These are phyloP conservation scores for Neofusicoccum kwambonambiense DNA, from an alignment of 2,329 filamentous ascomycete genomes.

Conservation along the genomic window DNA sequence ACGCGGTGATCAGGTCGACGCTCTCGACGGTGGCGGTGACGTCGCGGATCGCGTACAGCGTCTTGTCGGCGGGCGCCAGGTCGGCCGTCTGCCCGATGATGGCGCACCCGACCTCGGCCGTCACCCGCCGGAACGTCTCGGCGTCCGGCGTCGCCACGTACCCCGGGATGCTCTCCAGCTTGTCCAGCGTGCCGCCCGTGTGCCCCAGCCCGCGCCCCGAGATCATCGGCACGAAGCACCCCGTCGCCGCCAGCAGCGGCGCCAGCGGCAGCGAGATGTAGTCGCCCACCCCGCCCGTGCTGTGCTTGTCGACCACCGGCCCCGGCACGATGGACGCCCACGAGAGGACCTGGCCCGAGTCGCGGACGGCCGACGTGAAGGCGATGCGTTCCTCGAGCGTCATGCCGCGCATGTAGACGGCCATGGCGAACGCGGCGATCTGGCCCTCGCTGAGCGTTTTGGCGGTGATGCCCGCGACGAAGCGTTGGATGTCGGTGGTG, in stretches of 20 bases:
- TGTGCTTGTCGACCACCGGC: conserved; percentile 18
- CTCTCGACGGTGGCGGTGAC: conserved; percentile 17
- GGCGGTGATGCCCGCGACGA: conserved; percentile 13
- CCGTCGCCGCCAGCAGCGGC: conserved; percentile 13
- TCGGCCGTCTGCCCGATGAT: conserved; percentile 19
- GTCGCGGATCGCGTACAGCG: conserved; percentile 17
- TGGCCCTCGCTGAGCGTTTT: conserved; percentile 11
- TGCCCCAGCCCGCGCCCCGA: conserved; percentile 14
- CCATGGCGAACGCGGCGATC: conserved; percentile 19
- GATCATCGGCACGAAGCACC: conserved; percentile 19
- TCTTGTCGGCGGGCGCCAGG: conserved; percentile 18
- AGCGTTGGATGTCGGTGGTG: conserved; percentile 15
- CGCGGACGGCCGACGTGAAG: conserved; percentile 15
- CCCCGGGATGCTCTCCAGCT: conserved; percentile 18
- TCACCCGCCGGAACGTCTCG: conserved; percentile 7
- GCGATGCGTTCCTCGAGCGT: conserved; percentile 17
- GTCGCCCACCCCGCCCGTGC: conserved; percentile 18
- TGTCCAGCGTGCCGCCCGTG: conserved; percentile 19
- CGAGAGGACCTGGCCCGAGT: conserved; percentile 10
- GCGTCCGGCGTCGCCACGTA: conserved; percentile 7
- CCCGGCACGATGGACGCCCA: neutral
- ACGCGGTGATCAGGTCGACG: conserved; percentile 18
- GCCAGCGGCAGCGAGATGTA: conserved; percentile 16
- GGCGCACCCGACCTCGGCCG: conserved; percentile 7
- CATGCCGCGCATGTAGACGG: conserved; percentile 16